phyloP scores from a whole-genome alignment of 1,139 yeast species.

The Saccharomycopsis hybrid region DNA sequence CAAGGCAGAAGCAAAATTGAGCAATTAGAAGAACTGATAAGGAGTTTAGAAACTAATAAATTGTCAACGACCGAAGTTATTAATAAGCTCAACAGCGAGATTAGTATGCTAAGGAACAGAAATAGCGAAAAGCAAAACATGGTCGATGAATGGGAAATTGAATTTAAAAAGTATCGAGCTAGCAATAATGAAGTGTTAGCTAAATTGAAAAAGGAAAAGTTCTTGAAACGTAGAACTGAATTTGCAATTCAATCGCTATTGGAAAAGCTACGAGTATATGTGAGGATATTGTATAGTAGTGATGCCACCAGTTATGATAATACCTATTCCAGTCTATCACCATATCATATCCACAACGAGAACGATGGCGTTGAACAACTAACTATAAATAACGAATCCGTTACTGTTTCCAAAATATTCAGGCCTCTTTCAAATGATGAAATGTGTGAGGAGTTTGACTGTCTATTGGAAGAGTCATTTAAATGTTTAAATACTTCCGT shows the following conservation, averaged over 20 bases:
- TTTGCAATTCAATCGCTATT: conserved; percentile 9
- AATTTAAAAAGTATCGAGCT: not conserved
- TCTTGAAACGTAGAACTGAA: conserved; percentile 8
- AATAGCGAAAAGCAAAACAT: not conserved
- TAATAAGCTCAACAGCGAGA: conserved; percentile 1
- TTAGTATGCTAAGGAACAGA: not conserved
- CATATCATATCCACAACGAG: not conserved
- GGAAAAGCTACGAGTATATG: conserved; percentile 6
- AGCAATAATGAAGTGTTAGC: not conserved
- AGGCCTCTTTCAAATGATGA: not conserved
- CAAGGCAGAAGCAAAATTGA: not conserved
- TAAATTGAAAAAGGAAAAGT: not conserved
- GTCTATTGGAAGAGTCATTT: conserved; percentile 7
- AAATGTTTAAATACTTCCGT: conserved; percentile 7
- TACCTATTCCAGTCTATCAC: not conserved
- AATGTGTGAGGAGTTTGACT: conserved; percentile 7
- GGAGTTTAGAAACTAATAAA: conserved; percentile 1
- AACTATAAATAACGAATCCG: not conserved
- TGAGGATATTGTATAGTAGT: not conserved
- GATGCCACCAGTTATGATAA: not conserved
- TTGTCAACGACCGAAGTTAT: not conserved
- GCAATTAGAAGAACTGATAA: not conserved
- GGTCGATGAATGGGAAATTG: conserved; percentile 4
- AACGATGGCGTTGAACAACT: not conserved
- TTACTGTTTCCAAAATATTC: conserved; percentile 5